Evolutionary conservation across 1,284 basidiomycete species (phyloP).

Genomic region (Bjerkandera adusta): DNA sequence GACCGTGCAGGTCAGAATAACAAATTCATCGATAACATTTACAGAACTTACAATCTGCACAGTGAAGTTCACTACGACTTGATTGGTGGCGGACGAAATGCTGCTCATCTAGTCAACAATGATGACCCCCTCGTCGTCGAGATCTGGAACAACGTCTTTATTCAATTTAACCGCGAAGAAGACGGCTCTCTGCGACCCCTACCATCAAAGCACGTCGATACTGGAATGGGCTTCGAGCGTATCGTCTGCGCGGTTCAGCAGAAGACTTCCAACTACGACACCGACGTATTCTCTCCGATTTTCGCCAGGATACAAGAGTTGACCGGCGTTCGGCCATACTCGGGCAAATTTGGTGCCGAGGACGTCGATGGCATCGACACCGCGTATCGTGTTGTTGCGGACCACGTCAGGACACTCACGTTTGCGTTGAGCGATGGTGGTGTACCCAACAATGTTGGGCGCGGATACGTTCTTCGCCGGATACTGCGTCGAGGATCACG

Average conservation of each 20-base stretch:
- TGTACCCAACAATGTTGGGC: slow-evolving; percentile 93
- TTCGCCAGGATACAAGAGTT: slow-evolving; percentile 88
- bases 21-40: neutral
- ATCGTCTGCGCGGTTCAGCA: slow-evolving; percentile 93
- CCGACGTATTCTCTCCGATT: slow-evolving; percentile 91
- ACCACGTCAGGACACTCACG: slow-evolving; percentile 94
- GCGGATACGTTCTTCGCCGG: slow-evolving; percentile 93
- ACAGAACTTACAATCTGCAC: slow-evolving; percentile 11
- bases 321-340: slow-evolving; percentile 85
- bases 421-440: slow-evolving; percentile 97
- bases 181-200: slow-evolving; percentile 81
- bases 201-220: slow-evolving; percentile 95
- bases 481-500: slow-evolving; percentile 92
- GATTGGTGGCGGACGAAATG: slow-evolving; percentile 92
- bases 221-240: slow-evolving; percentile 98
- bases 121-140: slow-evolving; percentile 97
- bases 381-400: slow-evolving; percentile 95
- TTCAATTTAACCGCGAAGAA: slow-evolving; percentile 96
- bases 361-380: slow-evolving; percentile 96
- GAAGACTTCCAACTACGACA: slow-evolving; percentile 96
- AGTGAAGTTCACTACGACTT: slow-evolving; percentile 97
- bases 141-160: slow-evolving; percentile 99
- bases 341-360: slow-evolving; percentile 90
- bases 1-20: slow-evolving; percentile 81
- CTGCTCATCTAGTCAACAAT: slow-evolving; percentile 88